Base-by-base conservation (phyloP, 192 early-diverging fungal species). In the Coemansia nantahalensis region DNA sequence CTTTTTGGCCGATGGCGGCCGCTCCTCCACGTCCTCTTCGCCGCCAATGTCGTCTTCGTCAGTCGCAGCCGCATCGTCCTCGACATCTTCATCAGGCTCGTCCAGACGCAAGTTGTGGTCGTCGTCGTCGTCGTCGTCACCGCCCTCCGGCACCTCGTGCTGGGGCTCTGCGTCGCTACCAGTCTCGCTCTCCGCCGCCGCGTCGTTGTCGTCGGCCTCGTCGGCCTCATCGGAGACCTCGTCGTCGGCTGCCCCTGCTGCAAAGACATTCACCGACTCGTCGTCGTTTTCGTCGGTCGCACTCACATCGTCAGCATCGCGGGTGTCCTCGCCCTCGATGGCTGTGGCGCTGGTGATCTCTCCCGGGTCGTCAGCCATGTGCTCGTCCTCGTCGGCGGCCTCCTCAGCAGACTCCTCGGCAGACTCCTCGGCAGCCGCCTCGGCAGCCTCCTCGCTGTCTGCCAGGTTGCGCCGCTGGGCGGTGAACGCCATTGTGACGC, bases 401-500 rank as follows among this genome's bases (percentile, higher is more conserved):
- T 47, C 48, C 4, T 14, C 21, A 15, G 22, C 43, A 45, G 8
- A n/a, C 11, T 47, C 48, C 4, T 14, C 21, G 3, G 22, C 43
- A 45, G 8, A n/a, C 11, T 47, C 48, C 4, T 14, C 21, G 3
- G 22, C 43, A 45, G 8, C n/a, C 11, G 39, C 48, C 4, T 14
- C 21, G 3, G 22, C 43, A 45, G 8, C n/a, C n/a, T n/a, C n/a
- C n/a, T n/a, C n/a, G n/a, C n/a, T n/a, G n/a, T n/a, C n/a, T n/a
- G n/a, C n/a, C 41, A 1, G 35, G 9, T 18, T 30, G 7, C 23
- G 43, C 26, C 43, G 11, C 13, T 30, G 45, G 5, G 36, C 46
- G 24, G 54, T 22, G 52, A 57, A 56, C 12, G 56, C 61, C 60
- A 60, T 71, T 4, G 68, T 71, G 0, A 59, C 53, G 22, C 68